Evolutionary conservation across 768 basidiomycete genomes (phyloP), one percentile per base, ranked within the genome.

Genomic region (Saitozyma sp.): DNA sequence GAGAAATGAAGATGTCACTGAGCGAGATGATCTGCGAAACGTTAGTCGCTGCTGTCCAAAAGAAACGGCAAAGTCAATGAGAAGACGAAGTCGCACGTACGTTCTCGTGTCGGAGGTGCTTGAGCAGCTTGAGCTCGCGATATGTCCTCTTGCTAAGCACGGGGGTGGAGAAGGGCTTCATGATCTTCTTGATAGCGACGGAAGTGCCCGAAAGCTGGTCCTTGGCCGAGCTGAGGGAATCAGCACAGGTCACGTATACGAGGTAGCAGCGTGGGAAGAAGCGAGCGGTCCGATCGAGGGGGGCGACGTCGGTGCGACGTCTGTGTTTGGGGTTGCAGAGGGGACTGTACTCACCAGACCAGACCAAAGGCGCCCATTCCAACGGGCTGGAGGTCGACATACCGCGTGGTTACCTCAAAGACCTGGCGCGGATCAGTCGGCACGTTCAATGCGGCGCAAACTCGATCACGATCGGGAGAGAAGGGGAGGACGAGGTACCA

Each of bases 311-410:
- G 48, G 42, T 20, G 48, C 38, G n/a, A 2, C 29, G 29, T 5
- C 29, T 29, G 29, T 29, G 2, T 29, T 29, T 2, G 29, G 50
- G 16, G 45, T 13, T 8, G 55, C 11, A 49, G 19, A 29, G 2
- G 20, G 39, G 19, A 51, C 7, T n/a, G 49, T 45, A 81, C 84
- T 63, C 74, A 96, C 94, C 93, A 99, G 56, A 99, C 96, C 60
- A 99, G 90, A 62, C 96, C 96, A 76, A 99, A 98, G 45, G 96
- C 96, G 67, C 95, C 95, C 95, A 98, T 98, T 79, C 95, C 96
- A 50, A 98, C 95, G 38, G 95, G 95, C 76, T 98, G 95, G 10
- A 99, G 88, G 83, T 99, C 96, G 79, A 96, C 89, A 90, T 99
- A 99, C 75, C 96, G 87, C 61, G 93, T 97, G 20, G 94, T 96